A percentile compares a stretch with the other conserved stretches of the same genome.
These are phyloP conservation scores for Amanita pseudoporphyria DNA, from an alignment of 768 basidiomycete species.

Conservation along the genomic window DNA sequence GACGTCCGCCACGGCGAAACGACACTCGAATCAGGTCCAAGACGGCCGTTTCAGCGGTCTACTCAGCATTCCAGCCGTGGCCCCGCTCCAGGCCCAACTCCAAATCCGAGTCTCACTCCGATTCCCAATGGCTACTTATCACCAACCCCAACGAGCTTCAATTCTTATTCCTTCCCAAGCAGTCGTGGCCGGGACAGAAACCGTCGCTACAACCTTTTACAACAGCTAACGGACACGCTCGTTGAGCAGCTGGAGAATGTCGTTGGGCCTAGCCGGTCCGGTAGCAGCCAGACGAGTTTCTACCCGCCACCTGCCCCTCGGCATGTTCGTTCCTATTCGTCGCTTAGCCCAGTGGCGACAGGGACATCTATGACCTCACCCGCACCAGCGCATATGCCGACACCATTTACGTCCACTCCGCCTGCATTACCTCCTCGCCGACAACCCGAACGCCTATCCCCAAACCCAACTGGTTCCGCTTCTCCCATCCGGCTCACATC, in stretches of 20 bases:
- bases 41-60: conserved; percentile 44
- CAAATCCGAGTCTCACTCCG: neutral
- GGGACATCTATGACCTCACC: too few relatives aligned
- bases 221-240: neutral
- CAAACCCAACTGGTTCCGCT: neutral
- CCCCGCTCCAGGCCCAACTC: conserved; percentile 1
- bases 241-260: neutral
- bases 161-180: neutral
- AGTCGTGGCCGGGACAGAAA: neutral
- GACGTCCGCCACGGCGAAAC: conserved; percentile 47
- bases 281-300: neutral
- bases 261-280: too few relatives aligned
- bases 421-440: neutral
- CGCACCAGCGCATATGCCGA: neutral
- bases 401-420: neutral
- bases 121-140: neutral
- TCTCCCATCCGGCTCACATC: neutral
- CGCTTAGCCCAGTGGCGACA: neutral
- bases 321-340: neutral
- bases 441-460: neutral
- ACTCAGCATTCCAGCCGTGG: too few relatives aligned
- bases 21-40: conserved; percentile 53
- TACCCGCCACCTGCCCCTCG: neutral
- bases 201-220: neutral
- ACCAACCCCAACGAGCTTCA: neutral